Evolutionary conservation across 2,329 filamentous ascomycete species (phyloP), one percentile per base, ranked within the genome.

Genomic region (Colletotrichum tropicicola): DNA sequence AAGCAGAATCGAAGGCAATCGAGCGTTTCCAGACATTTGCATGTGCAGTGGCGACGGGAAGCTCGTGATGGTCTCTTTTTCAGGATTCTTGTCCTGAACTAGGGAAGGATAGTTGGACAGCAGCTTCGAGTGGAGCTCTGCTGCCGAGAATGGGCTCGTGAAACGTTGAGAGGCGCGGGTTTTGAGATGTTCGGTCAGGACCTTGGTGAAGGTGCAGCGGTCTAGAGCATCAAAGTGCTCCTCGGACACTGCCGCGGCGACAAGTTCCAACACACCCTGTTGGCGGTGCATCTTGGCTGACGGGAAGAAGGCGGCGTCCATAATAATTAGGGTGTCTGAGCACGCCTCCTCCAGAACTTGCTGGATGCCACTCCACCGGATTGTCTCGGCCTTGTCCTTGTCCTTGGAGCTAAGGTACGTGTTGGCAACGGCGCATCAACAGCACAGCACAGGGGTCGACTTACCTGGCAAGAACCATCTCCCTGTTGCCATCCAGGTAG

Each of bases 271-370:
- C 8, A 87, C 82, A 3, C 86, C 86, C 51, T 80, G 80, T 55
- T 83, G 82, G 6, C 85, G 82, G 28, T 81, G 76, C 71, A 85
- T 82, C 66, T 80, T 83, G 2, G 83, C 82, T 8, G 84, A 84
- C 1, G 85, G 85, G 55, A 85, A 88, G 70, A 87, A 88, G 0
- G 84, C 83, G 6, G 85, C 82, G 72, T 89, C 86, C 84, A 89
- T 86, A 32, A 89, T 76, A 59, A 89, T 80, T 19, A 89, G 77
- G 5, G 83, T 85, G 70, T 89, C 86, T 3, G 85, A 81, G 28
- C 77, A 78, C 2, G 85, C 83, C 64, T 87, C 83, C 71, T 89
- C 86, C 7, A 89, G 76, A 15, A 83, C 82, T 65, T 84, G 82
- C 70, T 88, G 85, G 37, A 89, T 83, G 19, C 81, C 81, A 63